phyloP scores from a whole-genome alignment of 2,329 filamentous ascomycete genomes.

The Pseudogymnoascus sp. region DNA sequence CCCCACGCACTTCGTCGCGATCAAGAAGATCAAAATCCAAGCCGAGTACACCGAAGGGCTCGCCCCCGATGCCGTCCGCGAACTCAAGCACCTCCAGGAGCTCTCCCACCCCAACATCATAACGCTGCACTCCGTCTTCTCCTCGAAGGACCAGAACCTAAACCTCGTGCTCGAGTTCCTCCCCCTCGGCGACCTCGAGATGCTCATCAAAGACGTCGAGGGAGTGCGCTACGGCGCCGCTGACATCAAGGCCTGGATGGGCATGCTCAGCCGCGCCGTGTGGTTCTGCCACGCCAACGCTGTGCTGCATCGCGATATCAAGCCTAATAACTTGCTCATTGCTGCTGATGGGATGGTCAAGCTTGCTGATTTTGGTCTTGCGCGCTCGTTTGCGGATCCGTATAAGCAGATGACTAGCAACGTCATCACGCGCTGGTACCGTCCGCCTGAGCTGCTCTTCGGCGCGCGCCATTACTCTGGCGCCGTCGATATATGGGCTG shows the following conservation, averaged over 20 bases:
- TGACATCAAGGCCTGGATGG: slow-evolving; percentile 98
- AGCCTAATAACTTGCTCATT: slow-evolving; percentile 95
- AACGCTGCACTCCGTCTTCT: slow-evolving; percentile 84
- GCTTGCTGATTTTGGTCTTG: slow-evolving; percentile 94
- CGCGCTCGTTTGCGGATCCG: slow-evolving; percentile 80
- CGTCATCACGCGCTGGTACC: slow-evolving; percentile 95
- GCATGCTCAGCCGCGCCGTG: slow-evolving; percentile 85
- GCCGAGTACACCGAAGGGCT: slow-evolving; percentile 85
- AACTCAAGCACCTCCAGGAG: slow-evolving; percentile 93
- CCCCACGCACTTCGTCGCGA: slow-evolving; percentile 70
- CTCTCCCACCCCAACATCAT: slow-evolving; percentile 94
- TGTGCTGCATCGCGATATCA: slow-evolving; percentile 94
- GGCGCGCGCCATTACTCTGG: slow-evolving; percentile 83
- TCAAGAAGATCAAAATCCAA: slow-evolving; percentile 87
- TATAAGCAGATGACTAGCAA: slow-evolving; percentile 83
- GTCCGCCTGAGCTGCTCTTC: slow-evolving; percentile 87
- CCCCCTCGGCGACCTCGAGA: slow-evolving; percentile 87
- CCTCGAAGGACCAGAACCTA: slow-evolving; percentile 91
- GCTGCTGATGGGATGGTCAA: slow-evolving; percentile 90
- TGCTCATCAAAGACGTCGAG: slow-evolving; percentile 79
- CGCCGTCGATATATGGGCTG: slow-evolving; percentile 88
- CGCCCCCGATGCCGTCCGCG: slow-evolving; percentile 87
- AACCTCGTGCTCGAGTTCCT: slow-evolving; percentile 93
- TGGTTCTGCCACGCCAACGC: slow-evolving; percentile 97
- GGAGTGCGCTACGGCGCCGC: slow-evolving; percentile 72